phyloP scores from a whole-genome alignment of 2,329 filamentous ascomycete genomes.

The Aspergillus sergii region DNA sequence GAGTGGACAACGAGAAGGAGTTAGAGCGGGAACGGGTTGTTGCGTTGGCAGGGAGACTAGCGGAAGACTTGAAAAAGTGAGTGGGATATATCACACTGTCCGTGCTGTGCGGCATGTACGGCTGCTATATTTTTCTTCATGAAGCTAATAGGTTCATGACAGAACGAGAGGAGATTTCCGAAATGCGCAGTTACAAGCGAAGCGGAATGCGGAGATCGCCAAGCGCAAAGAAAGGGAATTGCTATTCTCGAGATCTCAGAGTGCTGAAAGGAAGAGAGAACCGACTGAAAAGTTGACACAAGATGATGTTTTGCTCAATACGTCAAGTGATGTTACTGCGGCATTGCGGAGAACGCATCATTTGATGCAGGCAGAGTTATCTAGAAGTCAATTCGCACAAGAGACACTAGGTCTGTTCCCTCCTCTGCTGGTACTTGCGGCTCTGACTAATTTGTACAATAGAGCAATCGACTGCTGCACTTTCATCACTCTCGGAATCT shows the following conservation, averaged over 20 bases:
- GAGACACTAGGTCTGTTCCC: conserved; percentile 66
- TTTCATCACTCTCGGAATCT: conserved; percentile 77
- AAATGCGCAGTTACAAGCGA: conserved; percentile 78
- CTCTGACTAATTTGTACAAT: conserved; percentile 12
- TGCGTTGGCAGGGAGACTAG: conserved; percentile 67
- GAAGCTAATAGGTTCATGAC: background rate
- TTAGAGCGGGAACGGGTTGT: conserved; percentile 67
- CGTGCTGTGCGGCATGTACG: background rate
- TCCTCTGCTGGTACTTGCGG: background rate
- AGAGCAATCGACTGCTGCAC: conserved; percentile 77
- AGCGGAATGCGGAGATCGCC: conserved; percentile 71
- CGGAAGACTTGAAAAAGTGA: conserved; percentile 73
- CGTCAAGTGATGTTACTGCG: conserved; percentile 80
- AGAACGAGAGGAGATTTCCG: conserved; percentile 71
- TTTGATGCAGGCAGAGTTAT: conserved; percentile 81
- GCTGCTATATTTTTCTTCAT: background rate
- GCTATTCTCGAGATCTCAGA: conserved; percentile 61
- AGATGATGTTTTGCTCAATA: conserved; percentile 72
- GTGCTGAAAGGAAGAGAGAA: conserved; percentile 30
- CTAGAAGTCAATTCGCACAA: conserved; percentile 84
- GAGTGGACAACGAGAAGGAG: conserved; percentile 55
- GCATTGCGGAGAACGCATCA: conserved; percentile 84
- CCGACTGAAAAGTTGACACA: conserved; percentile 60
- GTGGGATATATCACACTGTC: conserved; percentile 15
- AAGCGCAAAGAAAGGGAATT: conserved; percentile 76